These are phyloP conservation scores for Cercospora janseana DNA, from an alignment of 2,329 filamentous ascomycete species.

Conservation along the genomic window DNA sequence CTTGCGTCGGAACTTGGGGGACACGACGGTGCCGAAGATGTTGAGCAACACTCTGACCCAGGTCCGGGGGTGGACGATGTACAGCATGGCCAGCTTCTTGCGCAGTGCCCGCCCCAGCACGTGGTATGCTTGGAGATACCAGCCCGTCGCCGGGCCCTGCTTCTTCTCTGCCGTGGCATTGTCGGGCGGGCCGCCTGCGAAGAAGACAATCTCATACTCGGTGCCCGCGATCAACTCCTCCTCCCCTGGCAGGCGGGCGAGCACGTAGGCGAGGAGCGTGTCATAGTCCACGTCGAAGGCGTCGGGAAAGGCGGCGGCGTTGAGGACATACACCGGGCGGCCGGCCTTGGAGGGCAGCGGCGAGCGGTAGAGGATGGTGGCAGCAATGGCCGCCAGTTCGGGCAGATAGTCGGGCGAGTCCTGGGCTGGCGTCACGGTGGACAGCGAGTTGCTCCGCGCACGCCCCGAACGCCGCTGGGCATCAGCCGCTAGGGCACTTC, in stretches of 20 bases:
- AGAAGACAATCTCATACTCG: constrained; percentile 58
- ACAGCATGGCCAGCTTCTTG: constrained; percentile 56
- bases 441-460: constrained; percentile 45
- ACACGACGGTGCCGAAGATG: constrained; percentile 57
- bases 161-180: constrained; percentile 47
- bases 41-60: constrained; percentile 58
- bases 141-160: constrained; percentile 52
- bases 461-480: constrained; percentile 29
- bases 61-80: constrained; percentile 57
- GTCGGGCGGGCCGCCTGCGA: constrained; percentile 53
- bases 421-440: constrained; percentile 47
- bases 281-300: constrained; percentile 55
- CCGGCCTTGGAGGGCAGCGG: constrained; percentile 51
- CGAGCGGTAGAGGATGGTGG: constrained; percentile 55
- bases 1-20: constrained; percentile 57
- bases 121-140: constrained; percentile 59
- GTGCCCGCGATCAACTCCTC: constrained; percentile 54
- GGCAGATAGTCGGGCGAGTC: constrained; percentile 49
- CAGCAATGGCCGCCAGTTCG: constrained; percentile 49
- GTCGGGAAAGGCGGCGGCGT: constrained; percentile 57
- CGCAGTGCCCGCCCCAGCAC: constrained; percentile 54
- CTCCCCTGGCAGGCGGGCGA: constrained; percentile 54
- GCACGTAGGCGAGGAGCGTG: constrained; percentile 54
- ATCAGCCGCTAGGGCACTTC: constrained; percentile 34
- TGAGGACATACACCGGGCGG: constrained; percentile 55